Conservation (phyloP, 1,139 yeast species). For the Magnusiomyces tetraspermus region DNA sequence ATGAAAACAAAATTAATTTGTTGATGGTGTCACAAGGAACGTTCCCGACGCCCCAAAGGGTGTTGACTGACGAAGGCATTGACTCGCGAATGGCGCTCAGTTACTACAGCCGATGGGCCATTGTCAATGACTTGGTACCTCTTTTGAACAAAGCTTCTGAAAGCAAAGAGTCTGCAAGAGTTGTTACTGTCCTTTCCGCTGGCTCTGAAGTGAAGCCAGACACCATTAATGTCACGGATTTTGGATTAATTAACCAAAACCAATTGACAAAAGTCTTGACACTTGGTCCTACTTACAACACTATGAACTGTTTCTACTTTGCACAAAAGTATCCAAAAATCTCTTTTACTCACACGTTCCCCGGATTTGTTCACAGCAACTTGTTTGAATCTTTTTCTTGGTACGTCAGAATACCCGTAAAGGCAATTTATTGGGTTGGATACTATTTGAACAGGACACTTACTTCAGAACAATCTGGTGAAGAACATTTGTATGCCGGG, state of each 20-base stretch:
- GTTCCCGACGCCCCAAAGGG: slow-evolving; percentile 19
- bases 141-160: slow-evolving; percentile 8
- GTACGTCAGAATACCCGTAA: too few relatives aligned
- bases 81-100: slow-evolving; percentile 25
- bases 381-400: slow-evolving; percentile 11
- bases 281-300: slow-evolving; percentile 17
- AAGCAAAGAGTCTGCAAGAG: slow-evolving; percentile 16
- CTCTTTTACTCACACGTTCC: slow-evolving; percentile 24
- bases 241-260: slow-evolving; percentile 20
- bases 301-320: slow-evolving; percentile 21
- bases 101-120: slow-evolving; percentile 27
- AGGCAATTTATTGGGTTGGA: too few relatives aligned
- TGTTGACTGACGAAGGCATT: slow-evolving; percentile 26
- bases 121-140: slow-evolving; percentile 21
- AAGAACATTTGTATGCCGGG: slow-evolving; percentile 21
- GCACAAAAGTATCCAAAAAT: slow-evolving; percentile 24
- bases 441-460: too few relatives aligned
- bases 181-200: slow-evolving; percentile 25
- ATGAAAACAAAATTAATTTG: slow-evolving; percentile 25
- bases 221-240: slow-evolving; percentile 20
- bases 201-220: slow-evolving; percentile 18
- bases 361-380: slow-evolving; percentile 27
- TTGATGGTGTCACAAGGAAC: slow-evolving; percentile 25
- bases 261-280: not conserved
- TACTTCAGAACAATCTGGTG: too few relatives aligned